A percentile compares a stretch with the other conserved stretches of the same genome.
phyloP scores from a whole-genome alignment of 163 green algal genomes.

The Scenedesmus sp. region DNA sequence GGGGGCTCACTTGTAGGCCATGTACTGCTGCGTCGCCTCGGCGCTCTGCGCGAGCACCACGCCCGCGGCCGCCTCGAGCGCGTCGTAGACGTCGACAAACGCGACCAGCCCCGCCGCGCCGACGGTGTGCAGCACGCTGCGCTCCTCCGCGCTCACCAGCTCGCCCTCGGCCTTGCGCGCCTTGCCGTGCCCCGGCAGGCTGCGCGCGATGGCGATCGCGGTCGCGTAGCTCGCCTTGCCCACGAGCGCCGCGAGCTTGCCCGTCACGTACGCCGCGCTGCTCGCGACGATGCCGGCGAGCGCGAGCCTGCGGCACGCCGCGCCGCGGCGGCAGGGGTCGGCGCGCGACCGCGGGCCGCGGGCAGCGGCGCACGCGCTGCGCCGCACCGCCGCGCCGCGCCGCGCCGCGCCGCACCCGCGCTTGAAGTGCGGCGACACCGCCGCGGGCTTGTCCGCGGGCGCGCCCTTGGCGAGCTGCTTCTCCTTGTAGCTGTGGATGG shows the following conservation, averaged over 20 bases:
- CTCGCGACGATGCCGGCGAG: conserved; percentile 23
- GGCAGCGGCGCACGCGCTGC: too few relatives aligned
- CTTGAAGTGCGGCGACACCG: conserved; percentile 40
- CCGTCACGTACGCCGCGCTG: conserved; percentile 38
- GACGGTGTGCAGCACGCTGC: conserved; percentile 39
- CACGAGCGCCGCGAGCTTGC: conserved; percentile 26
- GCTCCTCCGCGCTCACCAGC: conserved; percentile 22
- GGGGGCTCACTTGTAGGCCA: conserved; percentile 41
- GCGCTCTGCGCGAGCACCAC: conserved; percentile 15
- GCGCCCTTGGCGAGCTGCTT: conserved; percentile 17
- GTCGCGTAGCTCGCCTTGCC: conserved; percentile 32
- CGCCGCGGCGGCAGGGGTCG: not conserved
- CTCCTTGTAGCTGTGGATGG: conserved; percentile 19
- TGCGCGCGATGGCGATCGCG: conserved; percentile 33
- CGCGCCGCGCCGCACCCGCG: conserved; percentile 29
- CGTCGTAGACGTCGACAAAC: conserved; percentile 46
- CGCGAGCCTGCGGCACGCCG: not conserved
- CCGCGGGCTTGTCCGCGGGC: conserved; percentile 4
- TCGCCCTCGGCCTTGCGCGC: not conserved
- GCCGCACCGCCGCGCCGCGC: not conserved
- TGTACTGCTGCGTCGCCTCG: conserved; percentile 38
- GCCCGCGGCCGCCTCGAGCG: conserved; percentile 37
- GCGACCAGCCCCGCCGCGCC: conserved; percentile 42
- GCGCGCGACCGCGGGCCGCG: too few relatives aligned
- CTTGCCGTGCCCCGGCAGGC: conserved; percentile 39